Evolutionary conservation across 108 stramenopile species (phyloP), one percentile per base, ranked within the genome.

Genomic region (Mediolabrus comicus): DNA sequence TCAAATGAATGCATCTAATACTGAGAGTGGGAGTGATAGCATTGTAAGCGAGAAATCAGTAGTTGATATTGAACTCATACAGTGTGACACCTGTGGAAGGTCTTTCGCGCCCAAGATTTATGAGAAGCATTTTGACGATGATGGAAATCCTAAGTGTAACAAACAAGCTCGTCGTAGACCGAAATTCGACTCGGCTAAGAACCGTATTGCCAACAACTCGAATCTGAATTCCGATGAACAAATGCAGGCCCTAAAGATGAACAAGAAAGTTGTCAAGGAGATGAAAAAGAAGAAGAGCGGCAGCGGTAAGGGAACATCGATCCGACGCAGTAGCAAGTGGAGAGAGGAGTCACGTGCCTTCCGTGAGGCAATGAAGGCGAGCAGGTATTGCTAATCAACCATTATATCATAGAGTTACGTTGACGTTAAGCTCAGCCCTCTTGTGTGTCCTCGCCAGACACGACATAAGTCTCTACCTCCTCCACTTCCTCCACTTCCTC

Each of bases 281-380:
- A 26, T 78, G 22, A 28, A 64, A 28, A 66, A 26, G 19, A 78
- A 78, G 28, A 27, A n/a, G 13, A 70, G 32, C 22, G 55, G 54
- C 22, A 62, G 43, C 26, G 56, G 63, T 29, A 31, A 24, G 34
- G 35, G 43, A 14, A 69, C 52, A 46, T 53, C 53, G 31, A 69
- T 58, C 65, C 68, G 68, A 43, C 67, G 53, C 16, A 66, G 51
- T 4, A 67, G 59, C 46, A 78, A 78, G 60, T 79, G 77, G 77
- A 55, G 43, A 53, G 53, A 79, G 1, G 65, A 79, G 57, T 67
- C 65, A 0, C 27, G 32, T 19, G 30, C 25, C 1, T 62, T 79
- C 22, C 69, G 77, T 31, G 77, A 79, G 8, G 77, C 77, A 2
- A 79, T 79, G 77, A 77, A 70, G 63, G 65, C 76, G 24, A 59